A percentile compares a stretch with the other conserved stretches of the same genome.
phyloP scores from a whole-genome alignment of 805 yeast genomes.

The Hemisphaericaspora nanyangensis region DNA sequence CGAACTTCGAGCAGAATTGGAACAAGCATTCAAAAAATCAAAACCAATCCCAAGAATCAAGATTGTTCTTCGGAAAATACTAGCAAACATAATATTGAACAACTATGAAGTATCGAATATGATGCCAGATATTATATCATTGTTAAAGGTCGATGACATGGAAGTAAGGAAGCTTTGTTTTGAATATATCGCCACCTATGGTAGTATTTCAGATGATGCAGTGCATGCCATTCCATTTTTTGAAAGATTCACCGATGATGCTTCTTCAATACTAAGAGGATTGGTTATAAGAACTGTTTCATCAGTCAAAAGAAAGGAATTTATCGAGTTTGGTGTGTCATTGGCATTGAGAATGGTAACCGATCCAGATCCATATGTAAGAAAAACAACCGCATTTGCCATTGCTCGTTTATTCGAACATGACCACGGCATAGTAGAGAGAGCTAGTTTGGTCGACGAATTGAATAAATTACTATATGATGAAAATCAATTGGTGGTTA shows the following conservation, averaged over 20 bases:
- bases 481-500: constrained; percentile 54
- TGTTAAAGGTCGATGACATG: constrained; percentile 55
- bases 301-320: constrained; percentile 54
- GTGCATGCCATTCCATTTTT: constrained; percentile 52
- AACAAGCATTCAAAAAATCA: constrained; percentile 40
- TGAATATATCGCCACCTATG: constrained; percentile 60
- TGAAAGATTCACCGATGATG: constrained; percentile 47
- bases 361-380: constrained; percentile 55
- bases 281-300: constrained; percentile 64
- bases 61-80: constrained; percentile 56
- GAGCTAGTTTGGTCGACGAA: constrained; percentile 40
- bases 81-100: constrained; percentile 82
- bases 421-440: constrained; percentile 44
- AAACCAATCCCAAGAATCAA: constrained; percentile 36
- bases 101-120: constrained; percentile 70
- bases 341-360: constrained; percentile 31
- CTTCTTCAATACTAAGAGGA: constrained; percentile 48
- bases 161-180: constrained; percentile 72
- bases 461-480: constrained; percentile 57
- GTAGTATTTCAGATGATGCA: constrained; percentile 55
- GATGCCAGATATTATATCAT: constrained; percentile 56
- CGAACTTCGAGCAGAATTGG: constrained; percentile 40
- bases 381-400: constrained; percentile 67
- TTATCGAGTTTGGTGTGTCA: constrained; percentile 41
- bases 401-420: constrained; percentile 64